A percentile compares a stretch with the other conserved stretches of the same genome.
Evolutionary conservation across 306 rosid genomes (phyloP).

Genomic region (Glycyrrhiza uralensis): DNA sequence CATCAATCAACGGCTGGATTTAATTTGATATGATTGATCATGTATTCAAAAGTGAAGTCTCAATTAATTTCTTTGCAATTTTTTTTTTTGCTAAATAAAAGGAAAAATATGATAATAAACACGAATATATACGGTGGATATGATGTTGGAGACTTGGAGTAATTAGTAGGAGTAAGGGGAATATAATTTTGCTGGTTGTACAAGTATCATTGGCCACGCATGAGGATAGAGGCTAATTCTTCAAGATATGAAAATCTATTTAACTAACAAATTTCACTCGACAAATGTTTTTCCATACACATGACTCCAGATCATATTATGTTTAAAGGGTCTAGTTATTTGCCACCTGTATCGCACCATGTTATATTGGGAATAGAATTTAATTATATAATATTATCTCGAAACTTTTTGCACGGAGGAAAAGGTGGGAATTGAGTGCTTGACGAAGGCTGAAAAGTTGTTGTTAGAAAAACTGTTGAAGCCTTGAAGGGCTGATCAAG

Average conservation of each 20-base stretch:
- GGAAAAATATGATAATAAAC: slow-evolving; percentile 30
- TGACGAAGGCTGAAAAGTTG: slow-evolving; percentile 48
- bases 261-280: no score
- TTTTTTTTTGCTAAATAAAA: slow-evolving; percentile 1
- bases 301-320: no score
- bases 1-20: slow-evolving; percentile 72
- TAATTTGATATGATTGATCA: slow-evolving; percentile 20
- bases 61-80: not conserved
- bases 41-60: not conserved
- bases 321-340: no score
- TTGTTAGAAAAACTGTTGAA: slow-evolving; percentile 33
- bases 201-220: no score
- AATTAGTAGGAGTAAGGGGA: not conserved
- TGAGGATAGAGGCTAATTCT: no score
- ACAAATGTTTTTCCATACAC: no score
- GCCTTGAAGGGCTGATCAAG: slow-evolving; percentile 24
- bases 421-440: slow-evolving; percentile 53
- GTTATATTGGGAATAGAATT: no score
- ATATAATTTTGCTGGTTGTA: no score
- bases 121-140: not conserved
- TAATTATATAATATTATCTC: no score
- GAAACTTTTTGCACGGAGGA: slow-evolving; percentile 42
- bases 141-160: slow-evolving; percentile 27
- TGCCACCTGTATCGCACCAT: no score
- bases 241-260: no score